phyloP scores from a whole-genome alignment of 202 grass and related monocot species.

The Hordeum pubiflorum region DNA sequence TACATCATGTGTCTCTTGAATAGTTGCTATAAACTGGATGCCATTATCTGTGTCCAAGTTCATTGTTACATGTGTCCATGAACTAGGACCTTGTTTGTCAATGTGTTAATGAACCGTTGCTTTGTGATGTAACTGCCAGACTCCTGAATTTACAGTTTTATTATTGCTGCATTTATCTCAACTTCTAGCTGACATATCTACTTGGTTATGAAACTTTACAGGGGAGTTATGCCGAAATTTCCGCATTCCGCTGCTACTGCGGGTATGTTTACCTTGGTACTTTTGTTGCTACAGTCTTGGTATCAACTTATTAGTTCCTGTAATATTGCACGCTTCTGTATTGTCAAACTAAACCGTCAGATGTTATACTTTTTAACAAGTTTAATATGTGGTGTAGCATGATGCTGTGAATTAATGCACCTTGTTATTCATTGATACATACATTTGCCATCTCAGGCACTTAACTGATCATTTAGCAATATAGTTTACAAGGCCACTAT shows the following conservation, averaged over 20 bases:
- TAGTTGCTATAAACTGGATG: neutral
- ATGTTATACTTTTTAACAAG: neutral
- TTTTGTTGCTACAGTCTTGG: neutral
- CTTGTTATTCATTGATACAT: neutral
- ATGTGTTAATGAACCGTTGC: neutral
- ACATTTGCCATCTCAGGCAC: neutral
- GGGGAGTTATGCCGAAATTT: conserved; percentile 35
- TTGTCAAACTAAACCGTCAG: neutral
- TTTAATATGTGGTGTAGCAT: neutral
- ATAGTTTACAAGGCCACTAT: neutral
- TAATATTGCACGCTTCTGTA: neutral
- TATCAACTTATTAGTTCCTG: neutral
- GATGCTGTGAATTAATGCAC: neutral
- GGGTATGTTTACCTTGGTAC: conserved; percentile 26
- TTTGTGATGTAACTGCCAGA: neutral
- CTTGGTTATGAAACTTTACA: conserved; percentile 32
- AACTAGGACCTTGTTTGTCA: neutral
- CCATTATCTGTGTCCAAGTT: neutral
- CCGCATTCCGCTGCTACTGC: conserved; percentile 24
- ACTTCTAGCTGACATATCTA: conserved; percentile 12
- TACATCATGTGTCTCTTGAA: neutral
- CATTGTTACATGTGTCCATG: neutral
- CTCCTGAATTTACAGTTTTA: neutral
- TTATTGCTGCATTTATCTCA: neutral
- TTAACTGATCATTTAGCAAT: neutral